These are phyloP conservation scores for Kwoniella shivajii DNA, from an alignment of 1,284 basidiomycete species.

Conservation along the genomic window DNA sequence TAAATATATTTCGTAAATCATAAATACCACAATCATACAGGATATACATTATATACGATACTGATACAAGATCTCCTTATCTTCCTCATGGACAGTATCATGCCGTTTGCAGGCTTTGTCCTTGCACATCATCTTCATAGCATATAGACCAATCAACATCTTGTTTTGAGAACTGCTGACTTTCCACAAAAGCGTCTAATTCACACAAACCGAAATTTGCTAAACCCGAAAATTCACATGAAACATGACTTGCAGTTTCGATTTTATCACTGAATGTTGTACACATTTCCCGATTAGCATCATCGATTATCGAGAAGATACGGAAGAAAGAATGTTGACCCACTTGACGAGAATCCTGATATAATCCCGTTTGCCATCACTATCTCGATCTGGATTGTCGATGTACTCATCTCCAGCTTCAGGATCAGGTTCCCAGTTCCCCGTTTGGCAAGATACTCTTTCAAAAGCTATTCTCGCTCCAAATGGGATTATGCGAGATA, in stretches of 20 bases:
- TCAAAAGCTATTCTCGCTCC: conserved; percentile 45
- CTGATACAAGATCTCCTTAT: not conserved
- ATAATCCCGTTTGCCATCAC: conserved; percentile 36
- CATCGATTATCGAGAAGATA: too few species aligned
- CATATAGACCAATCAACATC: conserved; percentile 59
- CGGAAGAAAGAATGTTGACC: too few species aligned
- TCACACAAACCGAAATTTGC: conserved; percentile 63
- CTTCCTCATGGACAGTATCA: not conserved
- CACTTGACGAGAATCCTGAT: conserved; percentile 49
- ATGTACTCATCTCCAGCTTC: conserved; percentile 6
- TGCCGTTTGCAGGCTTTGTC: not conserved
- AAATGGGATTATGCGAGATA: conserved; percentile 45
- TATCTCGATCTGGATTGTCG: conserved; percentile 20
- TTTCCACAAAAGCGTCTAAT: conserved; percentile 67
- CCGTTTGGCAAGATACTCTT: conserved; percentile 40
- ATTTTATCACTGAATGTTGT: conserved; percentile 27
- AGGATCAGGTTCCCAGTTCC: conserved; percentile 37
- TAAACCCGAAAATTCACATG: conserved; percentile 65
- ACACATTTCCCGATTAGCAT: too few species aligned
- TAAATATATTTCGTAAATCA: too few species aligned
- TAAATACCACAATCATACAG: too few species aligned
- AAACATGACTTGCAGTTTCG: conserved; percentile 41
- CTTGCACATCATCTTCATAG: conserved; percentile 2
- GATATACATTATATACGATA: not conserved
- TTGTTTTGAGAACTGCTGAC: conserved; percentile 67